Conservation (phyloP, 805 yeast genomes). For the Lipomyces chichibuensis region DNA sequence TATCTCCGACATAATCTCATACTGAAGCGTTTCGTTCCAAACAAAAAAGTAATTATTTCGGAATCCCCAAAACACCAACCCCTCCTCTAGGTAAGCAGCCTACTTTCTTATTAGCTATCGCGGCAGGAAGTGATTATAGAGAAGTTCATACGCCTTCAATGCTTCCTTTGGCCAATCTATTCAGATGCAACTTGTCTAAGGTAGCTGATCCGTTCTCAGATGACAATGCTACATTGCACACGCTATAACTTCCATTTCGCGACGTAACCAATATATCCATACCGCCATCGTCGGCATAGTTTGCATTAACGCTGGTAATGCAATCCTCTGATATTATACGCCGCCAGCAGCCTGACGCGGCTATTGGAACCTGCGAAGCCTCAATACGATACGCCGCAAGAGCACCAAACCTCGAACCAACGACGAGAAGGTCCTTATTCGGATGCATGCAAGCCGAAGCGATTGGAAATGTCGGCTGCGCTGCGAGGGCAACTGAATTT, state of each 20-base stretch:
- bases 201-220: background rate
- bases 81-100: slow-evolving; percentile 45
- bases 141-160: slow-evolving; percentile 62
- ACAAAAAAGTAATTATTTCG: slow-evolving; percentile 74
- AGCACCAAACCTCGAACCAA: slow-evolving; percentile 76
- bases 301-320: slow-evolving; percentile 11
- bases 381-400: slow-evolving; percentile 55
- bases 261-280: slow-evolving; percentile 26
- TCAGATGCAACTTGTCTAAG: slow-evolving; percentile 53
- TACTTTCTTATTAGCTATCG: background rate
- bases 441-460: slow-evolving; percentile 58
- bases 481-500: slow-evolving; percentile 31
- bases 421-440: slow-evolving; percentile 48
- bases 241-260: slow-evolving; percentile 25
- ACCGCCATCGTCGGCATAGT: background rate
- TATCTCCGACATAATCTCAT: slow-evolving; percentile 65
- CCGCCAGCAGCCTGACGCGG: slow-evolving; percentile 18
- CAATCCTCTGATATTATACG: slow-evolving; percentile 34
- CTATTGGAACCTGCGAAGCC: background rate
- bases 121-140: background rate
- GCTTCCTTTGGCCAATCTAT: slow-evolving; percentile 72
- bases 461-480: slow-evolving; percentile 56
- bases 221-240: slow-evolving; percentile 10
- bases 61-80: slow-evolving; percentile 75
- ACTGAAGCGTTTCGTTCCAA: slow-evolving; percentile 78